Percentiles rank a stretch among this genome's conserved stretches.
Evolutionary conservation across 768 basidiomycete genomes (phyloP).

Genomic region (Kwoniella bestiolae): DNA sequence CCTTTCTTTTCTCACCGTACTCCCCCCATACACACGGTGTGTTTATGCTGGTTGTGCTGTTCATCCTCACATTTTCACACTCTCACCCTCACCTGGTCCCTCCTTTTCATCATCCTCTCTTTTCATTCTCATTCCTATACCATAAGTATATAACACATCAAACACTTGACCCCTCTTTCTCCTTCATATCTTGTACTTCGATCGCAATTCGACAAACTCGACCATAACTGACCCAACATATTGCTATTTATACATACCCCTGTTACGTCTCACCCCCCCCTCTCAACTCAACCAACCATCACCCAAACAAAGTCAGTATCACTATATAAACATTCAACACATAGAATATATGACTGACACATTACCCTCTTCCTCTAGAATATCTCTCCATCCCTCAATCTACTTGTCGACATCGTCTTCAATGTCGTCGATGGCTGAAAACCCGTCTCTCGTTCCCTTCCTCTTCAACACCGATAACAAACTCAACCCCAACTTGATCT

Average conservation of each 20-base stretch:
- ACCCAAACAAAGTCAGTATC: background rate
- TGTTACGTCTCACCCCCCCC: background rate
- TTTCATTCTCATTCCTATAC: background rate
- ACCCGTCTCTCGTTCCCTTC: slow-evolving; percentile 10
- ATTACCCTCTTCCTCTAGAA: background rate
- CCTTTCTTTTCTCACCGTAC: background rate
- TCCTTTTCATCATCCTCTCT: slow-evolving; percentile 1
- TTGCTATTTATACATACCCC: background rate
- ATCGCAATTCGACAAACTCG: too few species aligned
- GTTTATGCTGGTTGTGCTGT: background rate
- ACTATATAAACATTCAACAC: background rate
- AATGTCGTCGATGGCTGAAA: slow-evolving; percentile 13
- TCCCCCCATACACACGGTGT: background rate
- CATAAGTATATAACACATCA: background rate
- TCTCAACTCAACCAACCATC: background rate
- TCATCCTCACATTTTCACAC: background rate
- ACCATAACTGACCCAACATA: too few species aligned
- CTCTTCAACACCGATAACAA: slow-evolving; percentile 15
- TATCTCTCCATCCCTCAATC: background rate
- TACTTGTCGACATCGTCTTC: slow-evolving; percentile 4
- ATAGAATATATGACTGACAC: background rate
- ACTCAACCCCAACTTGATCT: slow-evolving; percentile 8
- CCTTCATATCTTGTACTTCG: background rate
- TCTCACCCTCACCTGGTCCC: background rate
- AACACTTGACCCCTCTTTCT: background rate